Percentiles rank a stretch among this genome's conserved stretches.
Conservation (phyloP, 2,329 filamentous ascomycete genomes). For the Alternaria arbusti region DNA sequence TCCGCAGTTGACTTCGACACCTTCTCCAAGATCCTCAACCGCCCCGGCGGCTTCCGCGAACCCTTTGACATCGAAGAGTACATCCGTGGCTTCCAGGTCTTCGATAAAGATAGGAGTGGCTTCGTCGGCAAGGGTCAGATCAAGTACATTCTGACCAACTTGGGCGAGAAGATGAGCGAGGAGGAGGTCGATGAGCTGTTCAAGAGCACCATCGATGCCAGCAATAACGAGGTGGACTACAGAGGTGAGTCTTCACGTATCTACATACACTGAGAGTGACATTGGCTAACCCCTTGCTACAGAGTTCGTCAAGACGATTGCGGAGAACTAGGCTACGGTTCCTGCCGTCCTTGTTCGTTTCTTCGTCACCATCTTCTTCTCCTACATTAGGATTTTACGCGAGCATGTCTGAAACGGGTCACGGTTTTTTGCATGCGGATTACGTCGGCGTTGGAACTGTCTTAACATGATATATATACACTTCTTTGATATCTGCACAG, state of each 20-base stretch:
- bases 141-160: constrained; percentile 95
- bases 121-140: constrained; percentile 98
- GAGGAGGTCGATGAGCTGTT: constrained; percentile 98
- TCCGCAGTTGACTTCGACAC: constrained; percentile 91
- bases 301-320: constrained; percentile 51
- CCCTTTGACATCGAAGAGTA: constrained; percentile 98
- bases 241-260: constrained; percentile 66
- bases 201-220: constrained; percentile 91
- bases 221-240: constrained; percentile 96
- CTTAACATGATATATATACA: constrained; percentile 5
- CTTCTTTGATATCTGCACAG: constrained; percentile 6
- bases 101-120: constrained; percentile 98
- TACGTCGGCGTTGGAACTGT: constrained; percentile 36
- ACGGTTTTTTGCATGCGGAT: constrained; percentile 31
- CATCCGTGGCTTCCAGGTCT: constrained; percentile 98
- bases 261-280: background rate
- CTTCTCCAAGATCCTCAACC: constrained; percentile 95
- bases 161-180: constrained; percentile 99
- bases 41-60: constrained; percentile 96
- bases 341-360: background rate
- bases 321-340: constrained; percentile 41
- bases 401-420: constrained; percentile 32
- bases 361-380: background rate
- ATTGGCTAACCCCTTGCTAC: constrained; percentile 7
- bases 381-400: constrained; percentile 4